phyloP scores from a whole-genome alignment of 2,329 filamentous ascomycete genomes.

The Fusarium newnesense region DNA sequence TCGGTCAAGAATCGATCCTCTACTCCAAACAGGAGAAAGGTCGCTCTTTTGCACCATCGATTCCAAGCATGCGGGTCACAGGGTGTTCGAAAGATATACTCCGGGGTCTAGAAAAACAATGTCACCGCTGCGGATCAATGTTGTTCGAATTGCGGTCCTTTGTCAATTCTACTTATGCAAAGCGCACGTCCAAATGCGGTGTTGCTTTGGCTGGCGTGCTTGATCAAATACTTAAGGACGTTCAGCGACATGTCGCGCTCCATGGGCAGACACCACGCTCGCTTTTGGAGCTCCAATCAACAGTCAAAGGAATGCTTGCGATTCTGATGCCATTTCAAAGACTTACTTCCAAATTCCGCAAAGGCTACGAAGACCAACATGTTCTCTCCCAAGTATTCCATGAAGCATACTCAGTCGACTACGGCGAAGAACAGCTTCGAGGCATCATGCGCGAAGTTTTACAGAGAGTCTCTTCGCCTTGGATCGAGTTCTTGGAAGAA shows the following conservation, averaged over 20 bases:
- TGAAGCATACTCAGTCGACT: constrained; percentile 71
- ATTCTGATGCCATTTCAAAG: constrained; percentile 63
- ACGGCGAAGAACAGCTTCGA: constrained; percentile 69
- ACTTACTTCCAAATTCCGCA: constrained; percentile 60
- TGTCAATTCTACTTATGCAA: constrained; percentile 58
- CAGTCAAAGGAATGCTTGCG: constrained; percentile 57
- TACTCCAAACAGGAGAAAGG: constrained; percentile 69
- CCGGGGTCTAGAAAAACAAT: constrained; percentile 57
- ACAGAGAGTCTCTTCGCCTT: constrained; percentile 70
- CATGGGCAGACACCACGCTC: constrained; percentile 57
- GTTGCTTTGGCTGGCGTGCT: constrained; percentile 64
- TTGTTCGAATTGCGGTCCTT: constrained; percentile 59
- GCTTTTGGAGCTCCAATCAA: constrained; percentile 63
- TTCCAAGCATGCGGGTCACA: constrained; percentile 62
- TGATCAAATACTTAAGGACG: constrained; percentile 58
- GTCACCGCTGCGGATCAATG: constrained; percentile 59
- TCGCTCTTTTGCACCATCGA: constrained; percentile 61
- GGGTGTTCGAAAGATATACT: constrained; percentile 65
- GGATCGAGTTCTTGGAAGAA: constrained; percentile 73
- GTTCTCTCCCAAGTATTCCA: constrained; percentile 71
- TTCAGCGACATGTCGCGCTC: constrained; percentile 61
- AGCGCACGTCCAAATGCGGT: constrained; percentile 56
- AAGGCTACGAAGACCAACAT: constrained; percentile 65
- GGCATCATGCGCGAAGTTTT: constrained; percentile 75
- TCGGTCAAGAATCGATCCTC: constrained; percentile 78